Evolutionary conservation across 805 yeast species (phyloP), one percentile per base, ranked within the genome.

Genomic region (Hanseniaspora clermontiae): DNA sequence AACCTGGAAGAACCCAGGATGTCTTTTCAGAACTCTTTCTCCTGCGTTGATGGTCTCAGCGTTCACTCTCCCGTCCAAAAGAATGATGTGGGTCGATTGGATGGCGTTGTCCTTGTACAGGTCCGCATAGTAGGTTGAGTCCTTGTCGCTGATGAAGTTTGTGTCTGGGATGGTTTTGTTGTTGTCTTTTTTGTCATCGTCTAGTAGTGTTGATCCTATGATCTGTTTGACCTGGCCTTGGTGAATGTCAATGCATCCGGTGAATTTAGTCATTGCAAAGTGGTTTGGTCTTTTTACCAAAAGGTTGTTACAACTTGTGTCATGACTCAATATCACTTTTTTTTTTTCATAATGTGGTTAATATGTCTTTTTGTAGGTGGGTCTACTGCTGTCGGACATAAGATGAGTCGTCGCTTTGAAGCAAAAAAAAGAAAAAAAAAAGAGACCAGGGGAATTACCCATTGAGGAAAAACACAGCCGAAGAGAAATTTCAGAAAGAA

Each of bases 211-310:
- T 0, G 96, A 95, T 7, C 98, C 99, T 0, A 93, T 97, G 55
- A 93, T 93, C 68, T 93, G 98, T 65, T 93, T 93, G 59, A 93
- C 98, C 62, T 87, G 84, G 1, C 98, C 98, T 8, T 84, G 78
- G 68, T 93, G 99, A 58, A 93, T 82, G 66, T 93, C 98, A 40
- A 93, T 91, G 65, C 99, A 93, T 0, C 97, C 97, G 64, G 90
- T 79, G 70, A 87, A 93, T 53, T 77, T 76, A 0, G 96, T 90
- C 96, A 90, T 89, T 14, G 19, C 20, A 1, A 15, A 11, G n/a
- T 36, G 15, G 14, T 32, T 29, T 46, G 36, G 32, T 19, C 11
- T 36, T 24, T 24, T 24, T 24, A 24, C 5, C 27, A 24, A 24
- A 24, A 4, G 27, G n/a, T n/a, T n/a, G n/a, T n/a, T n/a, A n/a